phyloP scores from a whole-genome alignment of 768 basidiomycete genomes.

The Paxillus ammoniavirescens region DNA sequence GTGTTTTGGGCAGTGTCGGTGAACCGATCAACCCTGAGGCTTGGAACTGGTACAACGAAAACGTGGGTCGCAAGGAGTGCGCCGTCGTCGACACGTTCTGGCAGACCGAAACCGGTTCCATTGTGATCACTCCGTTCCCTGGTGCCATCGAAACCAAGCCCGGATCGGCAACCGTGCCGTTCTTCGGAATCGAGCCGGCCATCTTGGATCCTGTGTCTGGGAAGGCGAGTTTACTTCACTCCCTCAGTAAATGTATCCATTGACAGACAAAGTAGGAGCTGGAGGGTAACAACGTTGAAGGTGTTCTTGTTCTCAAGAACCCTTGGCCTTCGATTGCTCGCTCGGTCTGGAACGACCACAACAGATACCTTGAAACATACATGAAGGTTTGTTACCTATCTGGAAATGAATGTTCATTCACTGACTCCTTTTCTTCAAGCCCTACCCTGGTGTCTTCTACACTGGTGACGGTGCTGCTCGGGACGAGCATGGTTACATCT shows the following conservation, averaged over 20 bases:
- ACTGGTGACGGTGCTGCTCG: conserved; percentile 98
- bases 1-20: conserved; percentile 90
- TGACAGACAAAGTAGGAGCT: conserved; percentile 44
- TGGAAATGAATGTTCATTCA: conserved; percentile 41
- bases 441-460: conserved; percentile 90
- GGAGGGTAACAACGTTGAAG: conserved; percentile 82
- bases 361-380: conserved; percentile 77
- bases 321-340: conserved; percentile 98
- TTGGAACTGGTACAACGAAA: conserved; percentile 98
- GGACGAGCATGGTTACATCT: conserved; percentile 95
- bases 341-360: conserved; percentile 89
- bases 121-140: conserved; percentile 93
- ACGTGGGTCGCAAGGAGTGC: conserved; percentile 84
- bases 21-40: conserved; percentile 99
- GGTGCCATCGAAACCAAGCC: conserved; percentile 96
- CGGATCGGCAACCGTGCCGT: conserved; percentile 78
- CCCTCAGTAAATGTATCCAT: background rate
- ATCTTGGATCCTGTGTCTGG: conserved; percentile 87
- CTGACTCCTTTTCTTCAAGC: conserved; percentile 37
- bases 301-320: conserved; percentile 79
- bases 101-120: conserved; percentile 98
- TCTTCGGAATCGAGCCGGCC: conserved; percentile 91
- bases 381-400: conserved; percentile 44
- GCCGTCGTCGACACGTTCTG: conserved; percentile 95
- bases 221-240: conserved; percentile 37